Conservation (phyloP, 2,329 filamentous ascomycete genomes). For the Myriosclerotinia scirpicola region DNA sequence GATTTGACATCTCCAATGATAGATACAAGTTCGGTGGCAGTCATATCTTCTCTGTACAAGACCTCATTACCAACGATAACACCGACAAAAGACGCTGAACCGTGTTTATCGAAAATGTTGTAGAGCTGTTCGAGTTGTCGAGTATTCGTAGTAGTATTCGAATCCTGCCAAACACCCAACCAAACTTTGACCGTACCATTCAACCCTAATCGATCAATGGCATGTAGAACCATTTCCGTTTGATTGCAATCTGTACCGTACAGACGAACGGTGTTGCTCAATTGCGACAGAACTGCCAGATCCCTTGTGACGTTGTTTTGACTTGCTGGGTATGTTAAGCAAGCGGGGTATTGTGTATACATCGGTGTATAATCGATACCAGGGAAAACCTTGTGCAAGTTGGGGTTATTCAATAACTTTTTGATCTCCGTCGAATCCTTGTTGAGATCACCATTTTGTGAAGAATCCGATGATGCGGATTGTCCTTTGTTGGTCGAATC, state of each 20-base stretch:
- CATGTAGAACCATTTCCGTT: constrained; percentile 87
- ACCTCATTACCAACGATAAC: constrained; percentile 83
- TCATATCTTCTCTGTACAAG: constrained; percentile 74
- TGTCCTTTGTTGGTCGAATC: constrained; percentile 30
- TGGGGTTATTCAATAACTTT: constrained; percentile 72
- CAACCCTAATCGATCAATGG: constrained; percentile 72
- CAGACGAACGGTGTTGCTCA: constrained; percentile 83
- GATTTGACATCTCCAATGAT: constrained; percentile 67
- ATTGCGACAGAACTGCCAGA: constrained; percentile 82
- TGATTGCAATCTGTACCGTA: constrained; percentile 98
- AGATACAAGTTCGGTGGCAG: constrained; percentile 58
- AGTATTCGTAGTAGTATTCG: constrained; percentile 76
- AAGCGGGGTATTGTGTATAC: constrained; percentile 87
- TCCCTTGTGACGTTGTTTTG: constrained; percentile 96
- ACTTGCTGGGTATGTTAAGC: constrained; percentile 71
- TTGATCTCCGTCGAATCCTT: constrained; percentile 79
- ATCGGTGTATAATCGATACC: constrained; percentile 94
- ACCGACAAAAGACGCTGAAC: constrained; percentile 69
- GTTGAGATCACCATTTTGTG: constrained; percentile 67
- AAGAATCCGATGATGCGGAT: constrained; percentile 59
- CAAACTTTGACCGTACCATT: constrained; percentile 78
- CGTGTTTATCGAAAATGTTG: constrained; percentile 71
- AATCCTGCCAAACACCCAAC: constrained; percentile 92
- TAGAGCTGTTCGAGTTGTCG: constrained; percentile 85
- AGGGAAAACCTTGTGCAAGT: constrained; percentile 90